Base-by-base conservation (phyloP, 345 rosid species). In the Clausena lansium region DNA sequence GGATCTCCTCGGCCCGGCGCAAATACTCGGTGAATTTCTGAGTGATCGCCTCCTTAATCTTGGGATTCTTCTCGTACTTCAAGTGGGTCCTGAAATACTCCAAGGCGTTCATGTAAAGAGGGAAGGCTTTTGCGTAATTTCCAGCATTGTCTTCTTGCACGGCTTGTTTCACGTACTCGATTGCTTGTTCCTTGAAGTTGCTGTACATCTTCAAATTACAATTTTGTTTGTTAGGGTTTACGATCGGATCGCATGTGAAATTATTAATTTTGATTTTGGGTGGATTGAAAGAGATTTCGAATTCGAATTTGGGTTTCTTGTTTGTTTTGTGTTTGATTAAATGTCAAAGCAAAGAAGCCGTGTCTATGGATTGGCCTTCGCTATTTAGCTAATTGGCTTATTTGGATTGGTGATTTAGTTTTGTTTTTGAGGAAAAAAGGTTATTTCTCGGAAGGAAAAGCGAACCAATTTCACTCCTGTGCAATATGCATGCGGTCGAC, bases 1-100 rank as follows among this genome's bases (percentile, higher is more conserved):
- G 90, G 87, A 94, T 91, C 94, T 94, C 98, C 88, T 94, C 98
- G 0, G 98, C 97, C 7, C 98, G 92, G n/a, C 94, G 93, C 33
- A 94, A 91, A 84, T 94, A 94, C 84, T 93, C 97, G 52, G 92
- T 91, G 85, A 91, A 91, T 83, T 91, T 94, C 81, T 83, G 87
- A 62, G 94, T 93, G 28, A 94, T 93, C 1, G 94, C 95, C 77
- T 94, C 97, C 71, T 84, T 83, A 82, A 94, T 94, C 83, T 94
- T 93, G 17, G 91, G 93, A 84, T 94, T 94, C 90, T 89, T 94
- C 92, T 94, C 98, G 82, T 94, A 94, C 86, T 94, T 94, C 82
- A 94, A 85, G 82, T 94, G 98, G 78, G 97, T 91, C 81, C 88
- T 91, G 88, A 94, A 94, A 91, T 94, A 93, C 86, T 94, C 98